Evolutionary conservation across 2,329 filamentous ascomycete species (phyloP).

Genomic region (Catunica adiposa): DNA sequence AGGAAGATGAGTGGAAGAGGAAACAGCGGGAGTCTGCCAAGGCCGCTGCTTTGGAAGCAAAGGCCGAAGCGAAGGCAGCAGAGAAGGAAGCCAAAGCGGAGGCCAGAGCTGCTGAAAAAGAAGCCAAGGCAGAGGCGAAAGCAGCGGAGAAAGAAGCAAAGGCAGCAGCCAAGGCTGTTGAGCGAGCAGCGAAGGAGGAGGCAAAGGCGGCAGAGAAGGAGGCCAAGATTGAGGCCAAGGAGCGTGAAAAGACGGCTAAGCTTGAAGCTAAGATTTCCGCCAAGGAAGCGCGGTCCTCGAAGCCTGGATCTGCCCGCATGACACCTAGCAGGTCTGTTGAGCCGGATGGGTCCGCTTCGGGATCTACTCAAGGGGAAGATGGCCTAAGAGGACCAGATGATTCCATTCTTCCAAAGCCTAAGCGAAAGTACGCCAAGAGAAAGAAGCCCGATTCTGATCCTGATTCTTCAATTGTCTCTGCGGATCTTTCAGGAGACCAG

Average conservation of each 20-base stretch:
- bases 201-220: slow-evolving; percentile 10
- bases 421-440: slow-evolving; percentile 7
- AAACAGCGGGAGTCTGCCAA: slow-evolving; percentile 22
- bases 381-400: not conserved
- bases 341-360: not conserved
- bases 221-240: slow-evolving; percentile 9
- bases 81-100: slow-evolving; percentile 10
- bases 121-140: slow-evolving; percentile 10
- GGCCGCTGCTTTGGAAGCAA: slow-evolving; percentile 10
- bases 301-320: not conserved
- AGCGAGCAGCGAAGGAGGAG: slow-evolving; percentile 9
- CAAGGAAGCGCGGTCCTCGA: not conserved
- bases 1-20: slow-evolving; percentile 28
- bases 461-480: not conserved
- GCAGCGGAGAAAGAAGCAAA: slow-evolving; percentile 9
- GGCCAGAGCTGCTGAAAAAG: slow-evolving; percentile 6
- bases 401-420: not conserved
- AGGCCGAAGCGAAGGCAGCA: slow-evolving; percentile 11
- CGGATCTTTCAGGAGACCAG: not conserved
- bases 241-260: not conserved
- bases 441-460: not conserved
- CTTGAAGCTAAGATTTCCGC: not conserved
- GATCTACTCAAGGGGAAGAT: not conserved
- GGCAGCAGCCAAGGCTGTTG: slow-evolving; percentile 8
- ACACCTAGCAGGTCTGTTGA: not conserved